phyloP scores from a whole-genome alignment of 345 rosid genomes.

The Dimocarpus longan region DNA sequence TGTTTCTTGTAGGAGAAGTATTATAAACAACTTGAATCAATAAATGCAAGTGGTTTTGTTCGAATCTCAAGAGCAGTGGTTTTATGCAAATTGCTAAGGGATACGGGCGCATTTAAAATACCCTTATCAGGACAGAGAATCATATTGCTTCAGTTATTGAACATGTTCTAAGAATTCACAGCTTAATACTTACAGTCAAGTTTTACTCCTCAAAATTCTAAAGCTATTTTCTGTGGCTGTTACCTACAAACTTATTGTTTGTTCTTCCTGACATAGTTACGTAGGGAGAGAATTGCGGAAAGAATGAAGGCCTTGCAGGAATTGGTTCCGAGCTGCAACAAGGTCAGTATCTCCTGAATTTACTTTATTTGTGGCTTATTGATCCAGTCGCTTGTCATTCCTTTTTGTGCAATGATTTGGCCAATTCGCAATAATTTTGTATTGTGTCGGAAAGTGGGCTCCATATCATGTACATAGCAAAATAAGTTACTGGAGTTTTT shows the following conservation, averaged over 20 bases:
- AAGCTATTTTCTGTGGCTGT: background rate
- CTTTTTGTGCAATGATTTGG: background rate
- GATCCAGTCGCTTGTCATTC: background rate
- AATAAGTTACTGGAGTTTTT: background rate
- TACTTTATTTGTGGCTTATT: background rate
- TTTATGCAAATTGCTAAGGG: background rate
- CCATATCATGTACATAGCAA: background rate
- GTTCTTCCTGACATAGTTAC: constrained; percentile 44
- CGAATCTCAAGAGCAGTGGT: background rate
- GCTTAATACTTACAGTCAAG: background rate
- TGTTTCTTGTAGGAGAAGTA: background rate
- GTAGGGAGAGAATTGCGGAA: constrained; percentile 76
- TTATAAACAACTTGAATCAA: background rate
- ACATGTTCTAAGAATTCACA: background rate
- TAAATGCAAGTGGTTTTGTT: background rate
- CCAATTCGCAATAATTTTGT: background rate
- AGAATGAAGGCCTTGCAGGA: constrained; percentile 79
- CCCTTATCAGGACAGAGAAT: background rate
- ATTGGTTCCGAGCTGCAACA: constrained; percentile 74
- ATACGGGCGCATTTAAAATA: background rate
- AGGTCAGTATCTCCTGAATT: constrained; percentile 37
- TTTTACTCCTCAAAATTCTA: background rate
- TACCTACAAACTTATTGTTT: background rate
- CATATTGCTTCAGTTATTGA: background rate
- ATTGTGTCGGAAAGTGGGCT: background rate